These are phyloP conservation scores for Phaseolus lunatus DNA, from an alignment of 306 rosid genomes.

Conservation along the genomic window DNA sequence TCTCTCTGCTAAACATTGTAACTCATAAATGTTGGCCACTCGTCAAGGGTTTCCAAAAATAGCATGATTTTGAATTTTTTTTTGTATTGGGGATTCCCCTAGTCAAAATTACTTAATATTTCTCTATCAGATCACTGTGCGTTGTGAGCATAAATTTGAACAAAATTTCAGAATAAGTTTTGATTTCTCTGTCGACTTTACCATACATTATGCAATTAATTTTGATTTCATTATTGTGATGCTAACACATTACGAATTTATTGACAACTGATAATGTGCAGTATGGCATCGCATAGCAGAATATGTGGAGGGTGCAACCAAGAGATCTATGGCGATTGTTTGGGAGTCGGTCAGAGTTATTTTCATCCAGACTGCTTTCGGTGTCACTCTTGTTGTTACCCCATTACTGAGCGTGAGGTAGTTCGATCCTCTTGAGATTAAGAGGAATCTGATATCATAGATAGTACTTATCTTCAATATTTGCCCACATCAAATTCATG, in stretches of 20 bases:
- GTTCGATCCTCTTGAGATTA: slow-evolving; percentile 39
- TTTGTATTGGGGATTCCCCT: background rate
- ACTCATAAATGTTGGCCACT: background rate
- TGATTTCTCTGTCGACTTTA: slow-evolving; percentile 22
- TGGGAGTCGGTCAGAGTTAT: slow-evolving; percentile 71
- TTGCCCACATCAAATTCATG: slow-evolving; percentile 1
- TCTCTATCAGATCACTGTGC: background rate
- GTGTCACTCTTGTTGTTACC: slow-evolving; percentile 74
- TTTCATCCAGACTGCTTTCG: slow-evolving; percentile 88
- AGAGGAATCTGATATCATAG: background rate
- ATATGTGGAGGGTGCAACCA: slow-evolving; percentile 78
- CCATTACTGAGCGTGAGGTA: slow-evolving; percentile 93
- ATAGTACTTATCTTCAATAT: slow-evolving; percentile 21
- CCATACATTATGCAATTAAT: slow-evolving; percentile 23
- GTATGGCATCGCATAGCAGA: slow-evolving; percentile 50
- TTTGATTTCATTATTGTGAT: slow-evolving; percentile 24
- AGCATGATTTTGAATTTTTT: slow-evolving; percentile 23
- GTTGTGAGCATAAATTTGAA: slow-evolving; percentile 6
- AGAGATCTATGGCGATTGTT: slow-evolving; percentile 73
- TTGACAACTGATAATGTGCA: slow-evolving; percentile 36
- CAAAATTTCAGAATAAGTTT: background rate
- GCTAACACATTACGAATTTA: background rate
- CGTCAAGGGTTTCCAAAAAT: slow-evolving; percentile 18
- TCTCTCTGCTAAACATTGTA: background rate
- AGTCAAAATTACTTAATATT: slow-evolving; percentile 1